Evolutionary conservation across 2,329 filamentous ascomycete genomes (phyloP), one percentile per base, ranked within the genome.

Genomic region (Xylariaceae sp.): DNA sequence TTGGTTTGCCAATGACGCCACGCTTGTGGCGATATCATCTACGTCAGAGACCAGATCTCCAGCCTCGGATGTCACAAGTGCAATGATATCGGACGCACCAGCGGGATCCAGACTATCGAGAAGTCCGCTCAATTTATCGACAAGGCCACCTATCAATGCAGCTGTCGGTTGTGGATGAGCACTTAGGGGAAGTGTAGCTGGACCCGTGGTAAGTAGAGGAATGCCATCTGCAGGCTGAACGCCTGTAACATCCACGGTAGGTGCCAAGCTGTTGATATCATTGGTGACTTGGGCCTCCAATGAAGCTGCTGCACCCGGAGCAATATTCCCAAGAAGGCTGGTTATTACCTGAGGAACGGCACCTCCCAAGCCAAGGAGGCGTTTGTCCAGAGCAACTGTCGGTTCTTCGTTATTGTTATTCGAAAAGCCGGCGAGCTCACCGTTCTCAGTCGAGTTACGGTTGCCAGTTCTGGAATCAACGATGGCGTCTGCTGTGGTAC

Each of bases 1-100:
- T 37, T 51, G 44, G 22, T 47, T 44, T 2, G 39, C 50, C n/a
- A 57, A 32, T 22, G 48, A 48, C 4, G 49, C 51, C 37, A 57
- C 47, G n/a, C 52, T 41, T 4, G 50, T 51, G n/a, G 55, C 53
- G 30, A 51, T 43, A n/a, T 40, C 48, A 34, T 51, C 38, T 19
- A 51, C 50, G 13, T 50, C 50, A 15, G 42, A 30, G 15, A 47
- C 43, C 9, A 57, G 36, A 9, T 33, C 44, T 32, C 38, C 24
- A 11, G 52, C 50, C 24, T 55, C 38, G 16, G 52, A 32, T 4
- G 53, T 55, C 31, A 49, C 45, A 16, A 39, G 38, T 16, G 41
- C 37, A 28, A 55, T 50, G 32, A 54, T 49, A 29, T 46, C 44
- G 11, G 50, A 34, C 19, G 49, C 48, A 30, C 35, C 46, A 4